These are phyloP conservation scores for Phialemoniopsis sp. DNA, from an alignment of 2,329 filamentous ascomycete genomes.

Conservation along the genomic window DNA sequence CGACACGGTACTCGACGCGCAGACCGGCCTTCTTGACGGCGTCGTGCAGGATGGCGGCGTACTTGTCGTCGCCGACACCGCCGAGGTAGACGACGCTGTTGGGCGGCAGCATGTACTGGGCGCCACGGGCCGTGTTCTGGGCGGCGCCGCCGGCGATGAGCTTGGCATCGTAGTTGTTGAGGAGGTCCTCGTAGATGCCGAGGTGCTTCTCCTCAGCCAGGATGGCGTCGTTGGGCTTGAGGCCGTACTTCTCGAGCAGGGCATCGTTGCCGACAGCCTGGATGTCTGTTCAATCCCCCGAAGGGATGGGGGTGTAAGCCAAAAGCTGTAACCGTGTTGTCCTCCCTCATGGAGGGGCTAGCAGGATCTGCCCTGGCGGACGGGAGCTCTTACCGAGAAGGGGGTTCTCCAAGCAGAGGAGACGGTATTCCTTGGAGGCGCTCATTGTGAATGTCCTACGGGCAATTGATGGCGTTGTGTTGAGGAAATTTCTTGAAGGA, in stretches of 20 bases:
- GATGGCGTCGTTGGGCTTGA: constrained; percentile 97
- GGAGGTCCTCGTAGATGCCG: constrained; percentile 86
- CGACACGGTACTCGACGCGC: constrained; percentile 90
- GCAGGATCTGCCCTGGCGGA: constrained; percentile 2
- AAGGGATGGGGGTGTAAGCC: constrained; percentile 1
- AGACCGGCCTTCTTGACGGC: constrained; percentile 86
- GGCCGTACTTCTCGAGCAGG: constrained; percentile 84
- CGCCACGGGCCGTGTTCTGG: constrained; percentile 95
- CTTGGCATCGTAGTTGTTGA: constrained; percentile 89
- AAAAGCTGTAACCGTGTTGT: neutral
- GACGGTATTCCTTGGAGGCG: constrained; percentile 72
- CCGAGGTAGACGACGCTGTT: constrained; percentile 93
- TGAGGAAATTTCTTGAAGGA: constrained; percentile 21
- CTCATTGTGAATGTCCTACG: constrained; percentile 53
- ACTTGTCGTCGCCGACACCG: constrained; percentile 93
- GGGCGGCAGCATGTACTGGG: constrained; percentile 88
- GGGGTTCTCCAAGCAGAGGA: constrained; percentile 95
- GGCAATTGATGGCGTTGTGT: constrained; percentile 10
- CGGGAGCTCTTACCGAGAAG: constrained; percentile 68
- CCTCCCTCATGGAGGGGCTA: neutral
- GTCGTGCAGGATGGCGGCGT: constrained; percentile 80
- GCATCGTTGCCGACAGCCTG: constrained; percentile 79
- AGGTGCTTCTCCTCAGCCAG: constrained; percentile 90
- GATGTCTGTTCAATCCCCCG: constrained; percentile 60
- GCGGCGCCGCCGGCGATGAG: constrained; percentile 94